Conservation (phyloP, 805 yeast species). For the Priceomyces castillae region DNA sequence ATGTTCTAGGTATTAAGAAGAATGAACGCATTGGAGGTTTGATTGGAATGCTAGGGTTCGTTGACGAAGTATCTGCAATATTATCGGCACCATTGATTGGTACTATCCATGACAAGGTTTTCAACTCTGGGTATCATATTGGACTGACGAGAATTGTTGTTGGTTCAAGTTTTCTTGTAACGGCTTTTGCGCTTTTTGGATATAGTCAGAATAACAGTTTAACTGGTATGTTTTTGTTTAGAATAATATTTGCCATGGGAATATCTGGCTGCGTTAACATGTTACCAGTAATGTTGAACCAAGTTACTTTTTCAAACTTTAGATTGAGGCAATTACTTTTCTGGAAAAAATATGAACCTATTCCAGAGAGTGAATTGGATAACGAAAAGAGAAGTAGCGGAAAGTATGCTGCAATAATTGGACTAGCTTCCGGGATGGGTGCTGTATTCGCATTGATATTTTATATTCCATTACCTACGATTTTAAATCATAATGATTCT, state of each 20-base stretch:
- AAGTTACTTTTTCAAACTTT: conserved; percentile 47
- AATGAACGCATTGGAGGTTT: conserved; percentile 29
- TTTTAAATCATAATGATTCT: conserved; percentile 38
- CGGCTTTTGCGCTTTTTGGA: conserved; percentile 47
- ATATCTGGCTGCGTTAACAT: conserved; percentile 53
- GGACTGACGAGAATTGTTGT: conserved; percentile 56
- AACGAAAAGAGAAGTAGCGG: conserved; percentile 33
- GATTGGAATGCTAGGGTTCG: conserved; percentile 42
- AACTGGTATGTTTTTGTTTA: conserved; percentile 38
- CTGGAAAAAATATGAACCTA: conserved; percentile 18
- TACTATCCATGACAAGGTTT: conserved; percentile 54
- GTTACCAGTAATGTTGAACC: conserved; percentile 60
- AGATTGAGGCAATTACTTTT: conserved; percentile 24
- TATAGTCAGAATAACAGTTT: conserved; percentile 40
- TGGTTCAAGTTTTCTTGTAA: conserved; percentile 44
- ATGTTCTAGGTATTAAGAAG: conserved; percentile 26
- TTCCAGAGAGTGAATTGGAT: conserved; percentile 13
- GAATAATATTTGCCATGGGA: conserved; percentile 62
- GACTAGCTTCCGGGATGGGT: conserved; percentile 62
- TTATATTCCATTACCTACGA: conserved; percentile 56
- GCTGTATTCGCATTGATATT: conserved; percentile 60
- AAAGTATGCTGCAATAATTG: conserved; percentile 57
- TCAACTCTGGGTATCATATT: conserved; percentile 15
- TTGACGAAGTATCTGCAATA: conserved; percentile 59
- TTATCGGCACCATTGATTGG: conserved; percentile 59